Conservation (phyloP, 2,329 filamentous ascomycete genomes). For the Aspergillus sp. region DNA sequence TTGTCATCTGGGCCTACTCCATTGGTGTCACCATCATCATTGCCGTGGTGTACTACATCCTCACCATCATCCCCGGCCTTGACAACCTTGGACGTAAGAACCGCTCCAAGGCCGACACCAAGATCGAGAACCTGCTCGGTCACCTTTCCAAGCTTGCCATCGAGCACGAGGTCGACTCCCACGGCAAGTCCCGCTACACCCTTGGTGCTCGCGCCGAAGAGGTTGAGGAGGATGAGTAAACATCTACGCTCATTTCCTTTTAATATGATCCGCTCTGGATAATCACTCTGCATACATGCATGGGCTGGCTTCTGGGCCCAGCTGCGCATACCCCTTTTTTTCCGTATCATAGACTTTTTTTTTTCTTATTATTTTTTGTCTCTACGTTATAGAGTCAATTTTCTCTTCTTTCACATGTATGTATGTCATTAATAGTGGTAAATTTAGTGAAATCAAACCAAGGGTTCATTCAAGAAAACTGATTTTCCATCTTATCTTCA, state of each 20-base stretch:
- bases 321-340: slow-evolving; percentile 23
- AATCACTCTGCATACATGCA: slow-evolving; percentile 34
- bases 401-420: slow-evolving; percentile 41
- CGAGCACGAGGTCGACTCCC: slow-evolving; percentile 49
- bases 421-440: slow-evolving; percentile 45
- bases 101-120: slow-evolving; percentile 51
- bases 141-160: slow-evolving; percentile 54
- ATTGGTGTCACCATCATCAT: slow-evolving; percentile 55
- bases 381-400: slow-evolving; percentile 34
- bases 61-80: slow-evolving; percentile 47
- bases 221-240: slow-evolving; percentile 47
- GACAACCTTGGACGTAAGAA: slow-evolving; percentile 54
- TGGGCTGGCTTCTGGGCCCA: slow-evolving; percentile 25
- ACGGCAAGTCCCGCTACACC: slow-evolving; percentile 47
- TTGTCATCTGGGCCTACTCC: slow-evolving; percentile 55
- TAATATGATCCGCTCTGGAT: slow-evolving; percentile 32
- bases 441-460: slow-evolving; percentile 31
- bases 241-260: slow-evolving; percentile 20
- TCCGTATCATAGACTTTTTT: slow-evolving; percentile 41
- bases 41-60: slow-evolving; percentile 52
- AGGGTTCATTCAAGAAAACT: slow-evolving; percentile 28
- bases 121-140: slow-evolving; percentile 55
- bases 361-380: slow-evolving; percentile 31
- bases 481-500: background rate
- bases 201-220: slow-evolving; percentile 41